phyloP scores from a whole-genome alignment of 108 stramenopile genomes.

The Cafeteria roenbergensis region DNA sequence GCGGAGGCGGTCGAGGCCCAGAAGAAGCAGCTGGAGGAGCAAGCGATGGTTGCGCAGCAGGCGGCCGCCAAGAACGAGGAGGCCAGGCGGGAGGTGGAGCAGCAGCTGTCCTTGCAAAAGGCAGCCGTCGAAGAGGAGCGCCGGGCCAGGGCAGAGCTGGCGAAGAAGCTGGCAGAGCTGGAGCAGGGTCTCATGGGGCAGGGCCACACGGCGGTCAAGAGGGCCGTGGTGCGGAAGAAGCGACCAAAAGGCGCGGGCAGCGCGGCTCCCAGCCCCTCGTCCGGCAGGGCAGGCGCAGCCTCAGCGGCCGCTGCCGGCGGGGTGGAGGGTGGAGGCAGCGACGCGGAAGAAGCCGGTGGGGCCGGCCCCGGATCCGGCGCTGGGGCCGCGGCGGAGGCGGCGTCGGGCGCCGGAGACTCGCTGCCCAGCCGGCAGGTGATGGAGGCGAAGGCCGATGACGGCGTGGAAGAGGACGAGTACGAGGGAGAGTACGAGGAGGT shows the following conservation, averaged over 20 bases:
- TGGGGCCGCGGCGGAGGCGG: background rate
- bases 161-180: background rate
- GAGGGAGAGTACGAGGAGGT: background rate
- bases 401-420: background rate
- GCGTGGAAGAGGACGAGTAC: background rate
- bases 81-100: conserved; percentile 16
- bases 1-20: conserved; percentile 18
- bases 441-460: background rate
- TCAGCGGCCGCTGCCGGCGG: background rate
- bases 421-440: conserved; percentile 3
- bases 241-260: too few species aligned
- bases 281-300: too few species aligned
- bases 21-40: conserved; percentile 24
- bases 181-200: background rate
- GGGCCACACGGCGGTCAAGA: too few species aligned
- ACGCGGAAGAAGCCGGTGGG: background rate
- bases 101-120: conserved; percentile 12
- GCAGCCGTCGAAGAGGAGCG: conserved; percentile 1
- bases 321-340: background rate
- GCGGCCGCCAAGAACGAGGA: background rate
- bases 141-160: background rate
- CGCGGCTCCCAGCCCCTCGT: too few species aligned
- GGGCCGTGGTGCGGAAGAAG: too few species aligned
- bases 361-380: background rate
- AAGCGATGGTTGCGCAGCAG: conserved; percentile 20